Evolutionary conservation across 2,329 filamentous ascomycete species (phyloP).

Genomic region (Parastagonospora avenae): DNA sequence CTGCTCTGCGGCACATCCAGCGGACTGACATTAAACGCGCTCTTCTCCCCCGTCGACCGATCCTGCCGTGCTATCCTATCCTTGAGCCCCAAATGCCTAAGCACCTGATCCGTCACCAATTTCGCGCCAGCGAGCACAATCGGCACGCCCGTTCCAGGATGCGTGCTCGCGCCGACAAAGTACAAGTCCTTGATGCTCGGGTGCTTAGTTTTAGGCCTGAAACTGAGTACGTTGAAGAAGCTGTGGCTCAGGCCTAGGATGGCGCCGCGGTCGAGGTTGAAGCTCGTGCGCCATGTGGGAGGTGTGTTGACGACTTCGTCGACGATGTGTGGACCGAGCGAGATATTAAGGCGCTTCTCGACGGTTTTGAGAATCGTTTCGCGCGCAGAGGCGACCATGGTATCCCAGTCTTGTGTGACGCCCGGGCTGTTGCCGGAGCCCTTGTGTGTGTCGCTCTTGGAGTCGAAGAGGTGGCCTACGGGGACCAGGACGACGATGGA

Average conservation of each 20-base stretch:
- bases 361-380: conserved; percentile 66
- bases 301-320: conserved; percentile 72
- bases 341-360: conserved; percentile 62
- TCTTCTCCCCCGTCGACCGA: conserved; percentile 3
- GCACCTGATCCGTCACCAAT: conserved; percentile 62
- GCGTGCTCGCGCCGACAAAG: conserved; percentile 76
- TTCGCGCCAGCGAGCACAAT: conserved; percentile 73
- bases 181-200: conserved; percentile 60
- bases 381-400: conserved; percentile 65
- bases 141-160: conserved; percentile 77
- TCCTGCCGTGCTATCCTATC: conserved; percentile 48
- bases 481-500: conserved; percentile 73
- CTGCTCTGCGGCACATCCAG: conserved; percentile 24
- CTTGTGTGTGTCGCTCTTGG: conserved; percentile 46
- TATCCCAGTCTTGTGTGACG: conserved; percentile 63
- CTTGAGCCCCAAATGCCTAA: conserved; percentile 41
- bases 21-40: conserved; percentile 1
- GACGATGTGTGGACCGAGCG: conserved; percentile 56
- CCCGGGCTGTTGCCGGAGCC: conserved; percentile 48
- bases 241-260: conserved; percentile 74
- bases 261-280: conserved; percentile 76
- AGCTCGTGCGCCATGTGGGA: conserved; percentile 65
- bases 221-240: conserved; percentile 75
- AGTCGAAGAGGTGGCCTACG: conserved; percentile 66
- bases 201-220: conserved; percentile 65